These are phyloP conservation scores for Dendrobium catenatum DNA, from an alignment of 106 monocot species.

Conservation along the genomic window DNA sequence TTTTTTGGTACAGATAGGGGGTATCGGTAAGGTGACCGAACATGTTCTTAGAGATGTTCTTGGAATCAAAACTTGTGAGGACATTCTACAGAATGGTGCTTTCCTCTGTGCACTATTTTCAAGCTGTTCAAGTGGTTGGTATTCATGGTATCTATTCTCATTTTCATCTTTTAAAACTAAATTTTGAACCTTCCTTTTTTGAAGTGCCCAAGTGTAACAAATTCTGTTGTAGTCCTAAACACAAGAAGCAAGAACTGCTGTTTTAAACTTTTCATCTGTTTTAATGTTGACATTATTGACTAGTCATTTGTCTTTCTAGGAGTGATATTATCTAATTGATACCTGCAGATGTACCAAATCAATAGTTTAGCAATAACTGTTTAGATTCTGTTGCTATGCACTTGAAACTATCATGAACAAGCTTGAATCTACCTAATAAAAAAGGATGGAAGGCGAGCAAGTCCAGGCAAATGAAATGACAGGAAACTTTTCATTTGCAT, in stretches of 20 bases:
- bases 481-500: not conserved
- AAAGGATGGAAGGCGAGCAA: not conserved
- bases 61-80: slow-evolving; percentile 81
- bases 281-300: not conserved
- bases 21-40: slow-evolving; percentile 97
- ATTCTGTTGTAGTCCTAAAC: not conserved
- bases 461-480: not conserved
- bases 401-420: not conserved
- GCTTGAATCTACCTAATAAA: not conserved
- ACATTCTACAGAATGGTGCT: slow-evolving; percentile 76
- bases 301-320: not conserved
- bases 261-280: not conserved
- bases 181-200: not conserved
- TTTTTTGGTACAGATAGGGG: slow-evolving; percentile 75
- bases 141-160: slow-evolving; percentile 10
- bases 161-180: slow-evolving; percentile 5
- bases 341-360: not conserved
- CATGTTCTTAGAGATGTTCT: slow-evolving; percentile 68
- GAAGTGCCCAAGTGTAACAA: not conserved
- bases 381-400: not conserved
- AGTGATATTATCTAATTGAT: not conserved
- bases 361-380: not conserved
- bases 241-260: not conserved
- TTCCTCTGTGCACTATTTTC: slow-evolving; percentile 79
- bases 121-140: slow-evolving; percentile 70